phyloP scores from a whole-genome alignment of 2,329 filamentous ascomycete genomes.

The Fusarium tuaranense region DNA sequence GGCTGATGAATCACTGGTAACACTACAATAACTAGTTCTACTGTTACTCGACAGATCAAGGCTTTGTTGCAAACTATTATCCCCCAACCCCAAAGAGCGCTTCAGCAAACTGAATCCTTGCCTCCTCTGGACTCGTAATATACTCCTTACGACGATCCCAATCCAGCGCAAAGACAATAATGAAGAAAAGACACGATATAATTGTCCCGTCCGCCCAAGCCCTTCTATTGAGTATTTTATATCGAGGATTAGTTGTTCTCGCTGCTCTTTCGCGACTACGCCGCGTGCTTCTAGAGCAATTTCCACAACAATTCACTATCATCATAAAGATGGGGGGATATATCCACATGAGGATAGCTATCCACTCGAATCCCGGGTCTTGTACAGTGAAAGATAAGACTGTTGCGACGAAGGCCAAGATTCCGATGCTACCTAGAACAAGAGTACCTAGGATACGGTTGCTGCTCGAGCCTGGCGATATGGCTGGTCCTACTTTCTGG shows the following conservation, averaged over 20 bases:
- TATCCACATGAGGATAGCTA: background rate
- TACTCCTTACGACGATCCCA: background rate
- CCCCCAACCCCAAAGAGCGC: background rate
- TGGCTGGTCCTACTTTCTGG: background rate
- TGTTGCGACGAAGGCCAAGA: background rate
- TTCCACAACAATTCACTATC: background rate
- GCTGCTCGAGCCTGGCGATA: background rate
- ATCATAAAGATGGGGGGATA: background rate
- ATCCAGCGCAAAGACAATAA: background rate
- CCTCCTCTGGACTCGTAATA: background rate
- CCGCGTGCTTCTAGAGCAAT: background rate
- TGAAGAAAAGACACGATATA: background rate
- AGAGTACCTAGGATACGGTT: background rate
- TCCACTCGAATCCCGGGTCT: background rate
- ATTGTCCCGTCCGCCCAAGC: background rate
- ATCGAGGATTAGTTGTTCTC: background rate
- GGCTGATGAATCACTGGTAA: no score
- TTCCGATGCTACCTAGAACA: background rate
- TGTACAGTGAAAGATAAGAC: background rate
- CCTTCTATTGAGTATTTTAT: background rate
- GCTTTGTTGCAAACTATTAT: background rate
- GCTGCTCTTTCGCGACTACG: background rate
- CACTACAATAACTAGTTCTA: no score
- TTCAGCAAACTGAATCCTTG: background rate
- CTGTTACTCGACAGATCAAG: no score